Evolutionary conservation across 805 yeast genomes (phyloP).

Genomic region (Candida oleophila): DNA sequence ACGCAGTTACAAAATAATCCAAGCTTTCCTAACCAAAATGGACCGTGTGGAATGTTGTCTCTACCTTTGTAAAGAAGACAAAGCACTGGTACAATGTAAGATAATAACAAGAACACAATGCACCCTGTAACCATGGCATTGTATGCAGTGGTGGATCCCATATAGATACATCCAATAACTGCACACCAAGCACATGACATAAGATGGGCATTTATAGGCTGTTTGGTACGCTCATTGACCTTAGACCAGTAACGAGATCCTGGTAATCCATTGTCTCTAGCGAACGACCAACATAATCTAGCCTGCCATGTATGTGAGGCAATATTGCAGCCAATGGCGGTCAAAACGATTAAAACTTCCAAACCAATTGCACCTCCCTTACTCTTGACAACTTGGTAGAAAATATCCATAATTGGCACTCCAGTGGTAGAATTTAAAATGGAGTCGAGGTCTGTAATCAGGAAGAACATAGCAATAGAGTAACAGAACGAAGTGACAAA

Average conservation of each 20-base stretch:
- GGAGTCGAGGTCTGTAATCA: constrained; percentile 50
- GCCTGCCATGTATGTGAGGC: constrained; percentile 70
- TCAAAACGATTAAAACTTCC: constrained; percentile 46
- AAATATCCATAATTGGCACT: constrained; percentile 63
- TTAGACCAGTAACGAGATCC: constrained; percentile 51
- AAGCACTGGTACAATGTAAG: constrained; percentile 55
- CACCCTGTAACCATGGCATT: constrained; percentile 64
- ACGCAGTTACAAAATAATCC: constrained; percentile 54
- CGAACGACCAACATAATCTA: constrained; percentile 65
- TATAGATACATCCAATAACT: constrained; percentile 57
- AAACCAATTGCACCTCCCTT: constrained; percentile 56
- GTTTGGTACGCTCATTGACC: constrained; percentile 45
- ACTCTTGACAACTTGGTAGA: constrained; percentile 53
- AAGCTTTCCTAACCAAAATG: constrained; percentile 61
- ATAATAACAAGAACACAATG: constrained; percentile 54
- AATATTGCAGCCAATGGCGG: constrained; percentile 59
- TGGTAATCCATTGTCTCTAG: constrained; percentile 64
- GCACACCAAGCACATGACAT: constrained; percentile 54
- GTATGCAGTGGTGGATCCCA: constrained; percentile 68
- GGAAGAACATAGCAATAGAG: constrained; percentile 57
- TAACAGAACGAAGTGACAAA: constrained; percentile 57
- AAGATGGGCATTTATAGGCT: constrained; percentile 61
- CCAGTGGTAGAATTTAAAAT: constrained; percentile 54
- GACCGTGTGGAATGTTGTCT: constrained; percentile 56
- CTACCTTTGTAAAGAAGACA: constrained; percentile 51